Evolutionary conservation across 306 rosid genomes (phyloP).

Genomic region (Albizia julibrissin): DNA sequence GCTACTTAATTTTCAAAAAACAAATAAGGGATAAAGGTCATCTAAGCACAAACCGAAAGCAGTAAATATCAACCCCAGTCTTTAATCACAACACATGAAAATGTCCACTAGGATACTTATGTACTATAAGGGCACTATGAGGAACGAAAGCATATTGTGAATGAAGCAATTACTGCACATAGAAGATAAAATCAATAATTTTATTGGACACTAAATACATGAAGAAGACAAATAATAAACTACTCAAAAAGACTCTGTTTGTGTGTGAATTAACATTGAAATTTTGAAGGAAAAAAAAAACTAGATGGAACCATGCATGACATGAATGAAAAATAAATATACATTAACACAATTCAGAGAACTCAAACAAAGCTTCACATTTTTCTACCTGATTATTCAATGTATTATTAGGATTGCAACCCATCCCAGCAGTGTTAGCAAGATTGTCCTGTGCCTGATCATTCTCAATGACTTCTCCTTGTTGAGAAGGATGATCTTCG

Average conservation of each 20-base stretch:
- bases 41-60: conserved; percentile 6
- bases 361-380: conserved; percentile 33
- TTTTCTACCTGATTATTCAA: conserved; percentile 48
- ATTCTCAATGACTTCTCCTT: conserved; percentile 39
- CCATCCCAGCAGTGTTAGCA: conserved; percentile 43
- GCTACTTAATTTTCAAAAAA: neutral
- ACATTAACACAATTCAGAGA: neutral
- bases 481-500: conserved; percentile 46
- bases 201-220: conserved; percentile 5
- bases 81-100: conserved; percentile 8
- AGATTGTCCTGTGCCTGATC: conserved; percentile 38
- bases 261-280: neutral
- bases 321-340: neutral
- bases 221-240: neutral
- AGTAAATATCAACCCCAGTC: neutral
- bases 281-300: neutral
- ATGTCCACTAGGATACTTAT: neutral
- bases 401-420: conserved; percentile 34
- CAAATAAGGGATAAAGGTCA: neutral
- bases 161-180: neutral
- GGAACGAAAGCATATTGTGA: neutral
- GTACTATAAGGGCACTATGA: conserved; percentile 1
- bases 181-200: neutral
- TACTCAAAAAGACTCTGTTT: neutral
- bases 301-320: conserved; percentile 4